Conservation (phyloP, 495 filamentous ascomycete species). For the Trichoderma orchidacearum region DNA sequence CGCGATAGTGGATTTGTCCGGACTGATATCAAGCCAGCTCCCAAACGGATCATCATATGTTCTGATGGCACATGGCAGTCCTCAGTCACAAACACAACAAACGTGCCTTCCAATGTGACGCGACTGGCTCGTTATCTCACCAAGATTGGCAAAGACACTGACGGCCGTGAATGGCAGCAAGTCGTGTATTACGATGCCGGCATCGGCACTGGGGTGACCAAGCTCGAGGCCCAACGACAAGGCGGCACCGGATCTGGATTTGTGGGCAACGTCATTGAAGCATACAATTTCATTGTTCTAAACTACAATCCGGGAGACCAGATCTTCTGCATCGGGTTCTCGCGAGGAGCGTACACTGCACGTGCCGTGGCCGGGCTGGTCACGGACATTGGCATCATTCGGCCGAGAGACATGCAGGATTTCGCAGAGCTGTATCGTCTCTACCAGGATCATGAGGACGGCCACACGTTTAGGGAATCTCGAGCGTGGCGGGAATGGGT, state of each 20-base stretch:
- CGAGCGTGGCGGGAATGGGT: slow-evolving; percentile 7
- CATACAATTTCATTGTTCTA: slow-evolving; percentile 44
- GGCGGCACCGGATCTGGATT: slow-evolving; percentile 20
- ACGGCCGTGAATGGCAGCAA: slow-evolving; percentile 21
- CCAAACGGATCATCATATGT: slow-evolving; percentile 12
- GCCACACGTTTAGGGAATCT: slow-evolving; percentile 7
- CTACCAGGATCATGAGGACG: slow-evolving; percentile 10
- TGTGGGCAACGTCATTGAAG: slow-evolving; percentile 37
- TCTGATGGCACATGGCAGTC: slow-evolving; percentile 36
- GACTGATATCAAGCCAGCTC: background rate
- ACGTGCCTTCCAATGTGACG: slow-evolving; percentile 32
- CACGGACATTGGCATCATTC: slow-evolving; percentile 26
- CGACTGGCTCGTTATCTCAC: slow-evolving; percentile 15
- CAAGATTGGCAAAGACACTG: slow-evolving; percentile 11
- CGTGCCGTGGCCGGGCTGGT: slow-evolving; percentile 43
- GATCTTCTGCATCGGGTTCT: slow-evolving; percentile 51
- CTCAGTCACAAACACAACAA: slow-evolving; percentile 13
- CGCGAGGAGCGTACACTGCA: slow-evolving; percentile 50
- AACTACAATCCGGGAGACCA: slow-evolving; percentile 48
- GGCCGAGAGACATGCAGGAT: slow-evolving; percentile 13
- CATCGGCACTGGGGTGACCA: slow-evolving; percentile 27
- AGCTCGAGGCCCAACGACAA: slow-evolving; percentile 3
- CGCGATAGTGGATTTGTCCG: too few species aligned
- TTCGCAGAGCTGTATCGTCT: slow-evolving; percentile 17
- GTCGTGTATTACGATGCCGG: slow-evolving; percentile 43